These are phyloP conservation scores for Eustoma russellianum DNA, from an alignment of 257 asterid genomes.

Conservation along the genomic window DNA sequence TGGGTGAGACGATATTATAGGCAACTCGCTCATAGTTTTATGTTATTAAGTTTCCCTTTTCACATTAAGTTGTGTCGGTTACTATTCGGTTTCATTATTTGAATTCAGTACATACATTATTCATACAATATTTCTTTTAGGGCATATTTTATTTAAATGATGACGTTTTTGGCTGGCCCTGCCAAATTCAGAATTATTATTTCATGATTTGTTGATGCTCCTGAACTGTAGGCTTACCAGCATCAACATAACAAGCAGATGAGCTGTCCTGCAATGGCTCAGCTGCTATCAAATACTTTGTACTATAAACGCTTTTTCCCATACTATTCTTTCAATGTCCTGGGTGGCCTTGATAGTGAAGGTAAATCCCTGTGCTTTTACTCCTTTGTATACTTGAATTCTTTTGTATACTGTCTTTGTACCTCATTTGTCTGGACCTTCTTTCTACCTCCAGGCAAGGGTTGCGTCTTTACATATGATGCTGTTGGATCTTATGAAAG, in stretches of 20 bases:
- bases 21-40: no score
- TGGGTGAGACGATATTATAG: no score
- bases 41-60: no score
- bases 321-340: conserved; percentile 75
- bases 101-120: no score
- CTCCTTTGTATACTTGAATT: background rate
- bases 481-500: conserved; percentile 97
- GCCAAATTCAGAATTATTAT: background rate
- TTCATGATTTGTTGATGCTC: background rate
- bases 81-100: no score
- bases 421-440: background rate
- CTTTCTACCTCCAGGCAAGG: conserved; percentile 51
- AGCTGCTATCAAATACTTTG: conserved; percentile 75
- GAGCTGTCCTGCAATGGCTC: conserved; percentile 99
- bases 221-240: conserved; percentile 50
- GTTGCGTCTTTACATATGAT: conserved; percentile 93
- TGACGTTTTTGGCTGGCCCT: background rate
- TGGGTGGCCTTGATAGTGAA: conserved; percentile 90
- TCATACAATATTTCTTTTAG: no score
- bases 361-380: conserved; percentile 30
- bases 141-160: background rate
- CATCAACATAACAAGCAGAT: conserved; percentile 95
- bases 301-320: conserved; percentile 95
- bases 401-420: background rate
- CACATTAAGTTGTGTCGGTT: no score